phyloP scores from a whole-genome alignment of 441 rosid species.

The Erodium moschatum region DNA sequence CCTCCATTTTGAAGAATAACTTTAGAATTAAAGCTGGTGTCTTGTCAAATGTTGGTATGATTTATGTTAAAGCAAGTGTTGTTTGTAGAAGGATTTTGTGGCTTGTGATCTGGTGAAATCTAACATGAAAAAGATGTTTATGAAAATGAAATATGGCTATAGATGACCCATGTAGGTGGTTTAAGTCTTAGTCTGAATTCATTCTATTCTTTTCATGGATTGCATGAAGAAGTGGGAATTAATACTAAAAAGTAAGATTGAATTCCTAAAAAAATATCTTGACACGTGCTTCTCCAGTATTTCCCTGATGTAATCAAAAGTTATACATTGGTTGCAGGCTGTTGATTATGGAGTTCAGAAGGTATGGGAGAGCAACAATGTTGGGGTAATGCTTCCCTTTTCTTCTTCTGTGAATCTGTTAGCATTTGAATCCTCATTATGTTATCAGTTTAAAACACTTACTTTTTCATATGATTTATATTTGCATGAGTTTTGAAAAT shows the following conservation, averaged over 20 bases:
- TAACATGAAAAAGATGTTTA: neutral
- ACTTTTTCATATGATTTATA: neutral
- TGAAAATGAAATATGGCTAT: neutral
- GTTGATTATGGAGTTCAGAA: slow-evolving; percentile 90
- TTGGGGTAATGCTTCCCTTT: slow-evolving; percentile 49
- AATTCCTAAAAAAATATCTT: neutral
- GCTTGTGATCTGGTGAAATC: neutral
- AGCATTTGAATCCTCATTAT: neutral
- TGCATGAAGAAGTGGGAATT: too few relatives aligned
- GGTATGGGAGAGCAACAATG: slow-evolving; percentile 80
- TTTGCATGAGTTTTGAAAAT: neutral
- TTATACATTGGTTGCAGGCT: slow-evolving; percentile 43
- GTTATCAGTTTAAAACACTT: neutral
- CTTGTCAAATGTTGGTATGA: neutral
- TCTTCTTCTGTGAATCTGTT: neutral
- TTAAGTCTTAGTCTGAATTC: neutral
- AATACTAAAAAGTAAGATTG: too few relatives aligned
- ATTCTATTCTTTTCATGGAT: neutral
- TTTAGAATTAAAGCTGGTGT: neutral
- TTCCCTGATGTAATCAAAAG: neutral
- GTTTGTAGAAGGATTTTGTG: neutral
- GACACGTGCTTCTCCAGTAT: neutral
- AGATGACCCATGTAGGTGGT: neutral
- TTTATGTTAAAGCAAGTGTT: neutral
- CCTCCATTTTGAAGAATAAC: neutral